Conservation (phyloP, 108 stramenopile species). For the Fistulifera solaris region DNA sequence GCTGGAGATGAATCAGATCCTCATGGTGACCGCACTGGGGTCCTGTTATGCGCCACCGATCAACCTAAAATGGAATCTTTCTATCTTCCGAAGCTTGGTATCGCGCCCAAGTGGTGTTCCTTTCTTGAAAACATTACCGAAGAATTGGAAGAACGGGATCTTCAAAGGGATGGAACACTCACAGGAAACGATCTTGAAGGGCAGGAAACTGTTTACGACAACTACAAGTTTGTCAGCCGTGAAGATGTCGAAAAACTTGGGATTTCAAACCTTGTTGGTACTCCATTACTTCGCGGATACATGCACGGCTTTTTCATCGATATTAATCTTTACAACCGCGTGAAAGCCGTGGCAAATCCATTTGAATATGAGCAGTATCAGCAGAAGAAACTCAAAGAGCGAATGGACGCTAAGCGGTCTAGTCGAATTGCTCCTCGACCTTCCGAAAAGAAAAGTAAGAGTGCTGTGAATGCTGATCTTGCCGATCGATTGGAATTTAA, state of each 20-base stretch:
- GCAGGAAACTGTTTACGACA: slow-evolving; percentile 86
- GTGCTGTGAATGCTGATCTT: slow-evolving; percentile 65
- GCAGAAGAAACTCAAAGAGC: slow-evolving; percentile 83
- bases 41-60: slow-evolving; percentile 90
- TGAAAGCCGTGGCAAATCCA: slow-evolving; percentile 90
- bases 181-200: slow-evolving; percentile 32
- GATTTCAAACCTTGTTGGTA: slow-evolving; percentile 89
- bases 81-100: slow-evolving; percentile 91
- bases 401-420: slow-evolving; percentile 81
- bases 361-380: slow-evolving; percentile 96
- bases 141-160: slow-evolving; percentile 94
- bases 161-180: slow-evolving; percentile 32
- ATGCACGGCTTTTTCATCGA: slow-evolving; percentile 99
- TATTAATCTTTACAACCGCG: slow-evolving; percentile 84
- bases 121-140: slow-evolving; percentile 97
- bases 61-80: slow-evolving; percentile 89
- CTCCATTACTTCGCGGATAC: slow-evolving; percentile 91
- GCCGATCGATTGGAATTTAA: slow-evolving; percentile 65
- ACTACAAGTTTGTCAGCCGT: slow-evolving; percentile 97
- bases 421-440: slow-evolving; percentile 72
- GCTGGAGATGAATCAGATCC: slow-evolving; percentile 79
- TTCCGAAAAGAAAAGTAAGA: slow-evolving; percentile 26
- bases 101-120: slow-evolving; percentile 97
- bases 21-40: slow-evolving; percentile 75
- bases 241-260: slow-evolving; percentile 93